phyloP scores from a whole-genome alignment of 2,329 filamentous ascomycete genomes.

The Penicillium sp. region DNA sequence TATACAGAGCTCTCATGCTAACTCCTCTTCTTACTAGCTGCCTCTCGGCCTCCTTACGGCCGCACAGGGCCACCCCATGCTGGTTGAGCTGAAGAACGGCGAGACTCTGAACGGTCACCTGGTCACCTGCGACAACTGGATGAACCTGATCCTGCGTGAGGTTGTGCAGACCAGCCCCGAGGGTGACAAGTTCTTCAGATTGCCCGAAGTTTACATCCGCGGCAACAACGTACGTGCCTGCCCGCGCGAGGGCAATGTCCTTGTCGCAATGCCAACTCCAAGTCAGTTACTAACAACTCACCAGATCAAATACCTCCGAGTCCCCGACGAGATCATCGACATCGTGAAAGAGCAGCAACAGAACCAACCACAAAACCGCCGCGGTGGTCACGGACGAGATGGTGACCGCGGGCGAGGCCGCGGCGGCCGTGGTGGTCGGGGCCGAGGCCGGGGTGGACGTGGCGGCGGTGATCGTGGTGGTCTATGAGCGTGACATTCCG shows the following conservation, averaged over 20 bases:
- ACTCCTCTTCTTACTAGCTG: conserved; percentile 51
- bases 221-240: conserved; percentile 83
- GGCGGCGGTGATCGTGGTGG: conserved; percentile 13
- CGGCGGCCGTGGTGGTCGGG: conserved; percentile 50
- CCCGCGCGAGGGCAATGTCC: background rate
- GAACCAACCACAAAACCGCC: conserved; percentile 59
- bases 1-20: conserved; percentile 8
- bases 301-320: conserved; percentile 96
- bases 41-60: conserved; percentile 85
- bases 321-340: conserved; percentile 96
- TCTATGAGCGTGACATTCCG: background rate
- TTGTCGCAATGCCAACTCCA: background rate
- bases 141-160: conserved; percentile 97
- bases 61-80: conserved; percentile 96
- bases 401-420: conserved; percentile 46
- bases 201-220: conserved; percentile 94
- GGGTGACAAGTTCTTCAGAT: conserved; percentile 88
- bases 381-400: conserved; percentile 47
- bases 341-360: conserved; percentile 91
- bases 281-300: conserved; percentile 13
- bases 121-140: conserved; percentile 98
- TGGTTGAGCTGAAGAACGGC: conserved; percentile 96
- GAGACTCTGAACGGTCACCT: conserved; percentile 97
- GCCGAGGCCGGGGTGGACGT: conserved; percentile 48
- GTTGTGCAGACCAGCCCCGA: conserved; percentile 96